These are phyloP conservation scores for Carex kokanica DNA, from an alignment of 176 grass and related monocot species.

Conservation along the genomic window DNA sequence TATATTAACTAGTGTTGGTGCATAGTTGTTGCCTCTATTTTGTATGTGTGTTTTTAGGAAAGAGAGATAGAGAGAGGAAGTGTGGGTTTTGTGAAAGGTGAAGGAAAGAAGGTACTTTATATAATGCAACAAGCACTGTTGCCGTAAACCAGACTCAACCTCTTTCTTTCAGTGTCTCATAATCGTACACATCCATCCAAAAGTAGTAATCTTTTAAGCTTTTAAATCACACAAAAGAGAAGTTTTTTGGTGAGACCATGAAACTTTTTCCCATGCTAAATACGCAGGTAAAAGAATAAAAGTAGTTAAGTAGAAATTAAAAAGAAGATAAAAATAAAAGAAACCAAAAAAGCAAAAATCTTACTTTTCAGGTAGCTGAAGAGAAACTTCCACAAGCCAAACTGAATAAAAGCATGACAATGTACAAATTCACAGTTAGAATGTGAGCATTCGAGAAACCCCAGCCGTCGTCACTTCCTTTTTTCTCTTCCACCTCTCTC, in stretches of 20 bases:
- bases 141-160: conserved; percentile 59
- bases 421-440: neutral
- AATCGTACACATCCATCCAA: conserved; percentile 14
- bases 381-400: conserved; percentile 15
- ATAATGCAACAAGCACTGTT: conserved; percentile 30
- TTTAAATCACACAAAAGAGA: conserved; percentile 28
- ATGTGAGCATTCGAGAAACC: neutral
- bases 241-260: conserved; percentile 9
- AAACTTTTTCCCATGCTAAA: neutral
- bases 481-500: no score
- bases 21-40: neutral
- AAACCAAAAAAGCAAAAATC: neutral
- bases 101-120: conserved; percentile 30
- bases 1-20: neutral
- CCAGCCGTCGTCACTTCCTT: no score
- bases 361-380: neutral
- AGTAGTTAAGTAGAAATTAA: neutral
- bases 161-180: conserved; percentile 21
- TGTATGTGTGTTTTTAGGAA: neutral
- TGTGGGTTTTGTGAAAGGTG: conserved; percentile 44
- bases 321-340: conserved; percentile 7
- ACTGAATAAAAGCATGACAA: neutral
- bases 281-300: neutral
- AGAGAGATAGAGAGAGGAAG: conserved; percentile 23
- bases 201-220: conserved; percentile 16